These are phyloP conservation scores for Karstenula rhodostoma DNA, from an alignment of 2,329 filamentous ascomycete species.

Conservation along the genomic window DNA sequence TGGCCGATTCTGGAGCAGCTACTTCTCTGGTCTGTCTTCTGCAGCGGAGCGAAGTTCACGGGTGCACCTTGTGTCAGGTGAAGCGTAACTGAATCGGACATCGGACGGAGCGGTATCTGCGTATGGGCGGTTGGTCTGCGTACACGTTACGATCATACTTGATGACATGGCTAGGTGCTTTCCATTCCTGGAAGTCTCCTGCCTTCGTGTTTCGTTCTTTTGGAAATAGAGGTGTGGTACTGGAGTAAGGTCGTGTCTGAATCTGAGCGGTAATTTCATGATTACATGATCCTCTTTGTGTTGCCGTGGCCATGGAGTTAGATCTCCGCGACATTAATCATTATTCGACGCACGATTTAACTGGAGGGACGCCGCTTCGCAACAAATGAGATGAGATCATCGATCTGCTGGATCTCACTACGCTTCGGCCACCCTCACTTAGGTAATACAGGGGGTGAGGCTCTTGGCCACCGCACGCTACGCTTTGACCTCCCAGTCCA, in stretches of 20 bases:
- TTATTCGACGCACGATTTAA: neutral
- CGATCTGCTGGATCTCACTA: neutral
- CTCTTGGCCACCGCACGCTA: constrained; percentile 2
- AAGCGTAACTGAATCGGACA: neutral
- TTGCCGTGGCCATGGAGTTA: neutral
- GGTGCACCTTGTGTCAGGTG: neutral
- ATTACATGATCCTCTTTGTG: neutral
- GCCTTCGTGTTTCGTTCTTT: constrained; percentile 15
- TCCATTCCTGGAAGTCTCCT: neutral
- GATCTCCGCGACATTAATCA: neutral
- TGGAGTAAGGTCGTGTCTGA: constrained; percentile 5
- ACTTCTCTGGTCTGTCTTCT: neutral
- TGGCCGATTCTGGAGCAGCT: neutral
- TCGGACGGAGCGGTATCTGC: neutral
- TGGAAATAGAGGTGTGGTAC: constrained; percentile 41
- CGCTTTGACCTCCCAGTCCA: constrained; percentile 6
- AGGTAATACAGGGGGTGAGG: constrained; percentile 17
- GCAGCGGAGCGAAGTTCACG: neutral
- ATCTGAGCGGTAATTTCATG: constrained; percentile 2
- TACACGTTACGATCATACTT: constrained; percentile 9
- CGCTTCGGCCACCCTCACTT: neutral
- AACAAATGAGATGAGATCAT: neutral
- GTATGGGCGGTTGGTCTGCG: constrained; percentile 2
- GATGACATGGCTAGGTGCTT: constrained; percentile 4
- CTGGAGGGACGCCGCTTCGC: constrained; percentile 1